phyloP scores from a whole-genome alignment of 352 stramenopile genomes.

The Globisporangium megalacanthum region DNA sequence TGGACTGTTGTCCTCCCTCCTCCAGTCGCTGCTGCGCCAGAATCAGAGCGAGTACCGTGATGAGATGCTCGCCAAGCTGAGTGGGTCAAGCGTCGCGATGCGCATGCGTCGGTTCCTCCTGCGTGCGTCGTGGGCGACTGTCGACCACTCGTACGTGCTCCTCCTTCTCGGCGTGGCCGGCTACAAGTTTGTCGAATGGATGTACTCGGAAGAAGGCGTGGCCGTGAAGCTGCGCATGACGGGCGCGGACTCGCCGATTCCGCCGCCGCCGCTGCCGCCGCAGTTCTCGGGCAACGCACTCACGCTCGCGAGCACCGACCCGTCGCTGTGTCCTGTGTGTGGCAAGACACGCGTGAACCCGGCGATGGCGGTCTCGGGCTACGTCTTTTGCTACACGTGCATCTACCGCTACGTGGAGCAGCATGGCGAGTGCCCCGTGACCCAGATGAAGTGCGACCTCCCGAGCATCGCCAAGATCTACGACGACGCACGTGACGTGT shows the following conservation, averaged over 20 bases:
- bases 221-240: constrained; percentile 54
- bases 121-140: constrained; percentile 50
- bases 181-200: constrained; percentile 88
- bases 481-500: constrained; percentile 43
- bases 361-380: constrained; percentile 62
- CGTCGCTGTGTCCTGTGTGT: constrained; percentile 61
- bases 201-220: constrained; percentile 81
- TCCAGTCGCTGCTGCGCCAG: constrained; percentile 42
- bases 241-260: constrained; percentile 45
- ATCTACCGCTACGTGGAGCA: constrained; percentile 70
- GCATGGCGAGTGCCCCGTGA: constrained; percentile 70
- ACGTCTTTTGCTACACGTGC: constrained; percentile 84
- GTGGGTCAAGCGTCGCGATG: constrained; percentile 31
- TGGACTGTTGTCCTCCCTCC: not conserved
- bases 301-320: constrained; percentile 37
- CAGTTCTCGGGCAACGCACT: constrained; percentile 56
- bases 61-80: constrained; percentile 43
- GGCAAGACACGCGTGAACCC: constrained; percentile 69
- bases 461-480: constrained; percentile 77
- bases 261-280: constrained; percentile 66
- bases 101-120: constrained; percentile 37
- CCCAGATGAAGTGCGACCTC: constrained; percentile 64
- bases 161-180: constrained; percentile 67
- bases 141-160: constrained; percentile 81
- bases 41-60: constrained; percentile 49